A percentile compares a stretch with the other conserved stretches of the same genome.
Evolutionary conservation across 2,329 filamentous ascomycete genomes (phyloP).

Genomic region (Massarina eburnea): DNA sequence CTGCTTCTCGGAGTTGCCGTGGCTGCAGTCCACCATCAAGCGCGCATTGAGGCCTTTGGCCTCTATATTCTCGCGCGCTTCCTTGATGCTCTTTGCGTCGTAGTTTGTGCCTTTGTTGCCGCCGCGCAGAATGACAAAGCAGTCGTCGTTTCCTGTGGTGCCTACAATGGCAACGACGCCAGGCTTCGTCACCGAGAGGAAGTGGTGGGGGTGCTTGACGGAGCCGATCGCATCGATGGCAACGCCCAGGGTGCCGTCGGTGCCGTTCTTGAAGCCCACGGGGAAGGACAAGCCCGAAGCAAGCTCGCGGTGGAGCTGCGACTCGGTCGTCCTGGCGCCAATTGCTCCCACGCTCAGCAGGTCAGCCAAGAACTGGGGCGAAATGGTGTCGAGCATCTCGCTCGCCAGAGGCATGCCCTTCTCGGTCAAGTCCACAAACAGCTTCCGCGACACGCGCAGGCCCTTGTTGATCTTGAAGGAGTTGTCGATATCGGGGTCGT

Average conservation of each 20-base stretch:
- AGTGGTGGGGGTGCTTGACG: slow-evolving; percentile 89
- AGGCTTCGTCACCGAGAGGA: slow-evolving; percentile 95
- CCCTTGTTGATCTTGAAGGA: slow-evolving; percentile 99
- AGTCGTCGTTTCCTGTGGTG: slow-evolving; percentile 92
- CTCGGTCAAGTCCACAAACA: slow-evolving; percentile 89
- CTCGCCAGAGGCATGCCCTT: slow-evolving; percentile 95
- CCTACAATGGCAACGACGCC: slow-evolving; percentile 93
- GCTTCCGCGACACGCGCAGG: slow-evolving; percentile 77
- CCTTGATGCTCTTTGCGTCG: slow-evolving; percentile 78
- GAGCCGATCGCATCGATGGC: slow-evolving; percentile 95
- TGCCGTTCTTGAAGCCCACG: slow-evolving; percentile 99
- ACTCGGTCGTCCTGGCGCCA: slow-evolving; percentile 95
- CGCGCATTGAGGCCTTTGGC: slow-evolving; percentile 74
- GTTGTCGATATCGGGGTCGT: slow-evolving; percentile 97
- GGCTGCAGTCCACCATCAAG: slow-evolving; percentile 97
- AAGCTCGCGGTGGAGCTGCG: slow-evolving; percentile 90
- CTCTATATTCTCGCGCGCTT: slow-evolving; percentile 76
- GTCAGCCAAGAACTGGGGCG: slow-evolving; percentile 94
- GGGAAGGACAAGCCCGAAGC: slow-evolving; percentile 95
- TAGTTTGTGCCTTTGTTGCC: slow-evolving; percentile 95
- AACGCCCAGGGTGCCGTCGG: slow-evolving; percentile 84
- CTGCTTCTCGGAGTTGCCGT: slow-evolving; percentile 94
- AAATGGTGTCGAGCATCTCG: slow-evolving; percentile 98
- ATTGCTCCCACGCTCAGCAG: slow-evolving; percentile 88
- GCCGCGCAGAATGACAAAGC: slow-evolving; percentile 92